A percentile compares a stretch with the other conserved stretches of the same genome.
Conservation (phyloP, 2,329 filamentous ascomycete species). For the Thielaviopsis musarum region DNA sequence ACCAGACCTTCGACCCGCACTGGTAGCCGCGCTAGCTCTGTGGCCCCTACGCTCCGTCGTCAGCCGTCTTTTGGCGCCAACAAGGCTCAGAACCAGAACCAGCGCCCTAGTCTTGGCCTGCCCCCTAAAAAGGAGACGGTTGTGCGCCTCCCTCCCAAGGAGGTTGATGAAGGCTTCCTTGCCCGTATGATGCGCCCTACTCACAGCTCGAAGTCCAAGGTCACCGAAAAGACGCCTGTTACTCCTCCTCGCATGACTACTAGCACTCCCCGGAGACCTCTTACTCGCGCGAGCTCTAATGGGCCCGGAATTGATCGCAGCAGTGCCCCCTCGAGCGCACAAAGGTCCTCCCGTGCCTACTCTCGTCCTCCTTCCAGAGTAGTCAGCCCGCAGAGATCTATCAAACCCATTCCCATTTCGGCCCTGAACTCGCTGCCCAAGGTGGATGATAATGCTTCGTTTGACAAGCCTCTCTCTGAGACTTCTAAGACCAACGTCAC, state of each 20-base stretch:
- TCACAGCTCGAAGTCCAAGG: slow-evolving; percentile 49
- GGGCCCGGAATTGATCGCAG: slow-evolving; percentile 5
- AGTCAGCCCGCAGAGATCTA: slow-evolving; percentile 2
- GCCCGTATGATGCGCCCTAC: slow-evolving; percentile 74
- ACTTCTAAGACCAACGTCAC: background rate
- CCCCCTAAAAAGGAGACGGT: slow-evolving; percentile 35
- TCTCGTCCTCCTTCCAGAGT: slow-evolving; percentile 6
- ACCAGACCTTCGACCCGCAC: slow-evolving; percentile 24
- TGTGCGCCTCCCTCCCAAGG: slow-evolving; percentile 31
- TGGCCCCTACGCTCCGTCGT: slow-evolving; percentile 22
- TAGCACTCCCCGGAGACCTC: slow-evolving; percentile 8
- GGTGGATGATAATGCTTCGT: background rate
- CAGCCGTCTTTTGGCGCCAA: slow-evolving; percentile 26
- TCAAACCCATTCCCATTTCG: background rate
- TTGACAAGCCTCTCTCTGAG: background rate
- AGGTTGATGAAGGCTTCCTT: slow-evolving; percentile 53
- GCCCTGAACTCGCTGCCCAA: background rate
- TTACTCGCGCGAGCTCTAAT: slow-evolving; percentile 7
- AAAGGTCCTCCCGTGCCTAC: background rate
- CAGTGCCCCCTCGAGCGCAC: slow-evolving; percentile 4
- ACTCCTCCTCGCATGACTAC: slow-evolving; percentile 30
- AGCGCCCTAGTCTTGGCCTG: slow-evolving; percentile 37
- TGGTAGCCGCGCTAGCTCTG: slow-evolving; percentile 28
- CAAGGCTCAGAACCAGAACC: slow-evolving; percentile 15
- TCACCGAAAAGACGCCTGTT: slow-evolving; percentile 39